phyloP scores from a whole-genome alignment of 129 eudicot genomes.

The Artemisia argyi region DNA sequence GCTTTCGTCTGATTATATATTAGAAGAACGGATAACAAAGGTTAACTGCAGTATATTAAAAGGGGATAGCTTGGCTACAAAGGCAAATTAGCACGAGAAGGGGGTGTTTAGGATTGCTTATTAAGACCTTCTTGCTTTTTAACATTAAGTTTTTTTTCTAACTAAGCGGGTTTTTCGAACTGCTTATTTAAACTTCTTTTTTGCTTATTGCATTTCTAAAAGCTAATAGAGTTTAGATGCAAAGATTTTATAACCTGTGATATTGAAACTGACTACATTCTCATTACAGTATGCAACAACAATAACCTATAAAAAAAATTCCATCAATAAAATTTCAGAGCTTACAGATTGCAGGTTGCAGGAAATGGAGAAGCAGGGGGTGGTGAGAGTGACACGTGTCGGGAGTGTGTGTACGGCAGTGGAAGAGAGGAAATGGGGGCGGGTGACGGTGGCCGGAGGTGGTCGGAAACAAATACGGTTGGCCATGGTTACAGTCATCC shows the following conservation, averaged over 20 bases:
- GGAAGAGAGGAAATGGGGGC: conserved; percentile 16
- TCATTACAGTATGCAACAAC: not conserved
- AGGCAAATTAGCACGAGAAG: no score
- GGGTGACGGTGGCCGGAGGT: conserved; percentile 23
- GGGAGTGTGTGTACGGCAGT: not conserved
- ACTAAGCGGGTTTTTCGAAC: no score
- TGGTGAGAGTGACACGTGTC: conserved; percentile 7
- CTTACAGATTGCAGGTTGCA: conserved; percentile 33
- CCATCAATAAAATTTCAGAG: not conserved
- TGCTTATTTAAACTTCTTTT: no score
- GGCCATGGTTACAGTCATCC: conserved; percentile 24
- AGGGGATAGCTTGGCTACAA: no score
- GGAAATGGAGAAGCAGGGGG: conserved; percentile 12
- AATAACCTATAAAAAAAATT: not conserved
- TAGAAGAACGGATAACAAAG: conserved; percentile 39
- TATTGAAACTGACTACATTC: no score
- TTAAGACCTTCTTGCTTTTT: no score
- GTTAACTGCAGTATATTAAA: no score
- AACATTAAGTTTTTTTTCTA: no score
- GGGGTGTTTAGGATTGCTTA: no score
- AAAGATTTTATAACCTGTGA: no score
- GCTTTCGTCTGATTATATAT: conserved; percentile 85
- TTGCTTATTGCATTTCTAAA: no score
- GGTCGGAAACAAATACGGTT: conserved; percentile 25
- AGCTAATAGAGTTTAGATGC: no score